phyloP scores from a whole-genome alignment of 805 yeast genomes.

The Scheffersomyces amazonensis region DNA sequence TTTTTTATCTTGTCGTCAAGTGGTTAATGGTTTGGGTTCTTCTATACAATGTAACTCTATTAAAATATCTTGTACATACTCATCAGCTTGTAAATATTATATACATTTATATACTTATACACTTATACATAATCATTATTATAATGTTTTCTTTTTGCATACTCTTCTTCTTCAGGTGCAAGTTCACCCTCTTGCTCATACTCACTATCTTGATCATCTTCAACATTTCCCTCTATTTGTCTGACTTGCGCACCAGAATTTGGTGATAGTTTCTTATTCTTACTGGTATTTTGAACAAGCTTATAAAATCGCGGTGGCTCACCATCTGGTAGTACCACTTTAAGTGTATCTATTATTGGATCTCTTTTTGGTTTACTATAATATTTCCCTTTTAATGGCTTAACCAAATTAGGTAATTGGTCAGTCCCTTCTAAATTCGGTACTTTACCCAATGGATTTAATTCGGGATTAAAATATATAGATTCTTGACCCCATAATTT shows the following conservation, averaged over 20 bases:
- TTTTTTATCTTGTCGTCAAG: no score
- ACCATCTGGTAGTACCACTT: conserved; percentile 36
- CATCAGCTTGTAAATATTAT: conserved; percentile 2
- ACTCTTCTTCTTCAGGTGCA: not conserved
- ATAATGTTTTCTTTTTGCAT: not conserved
- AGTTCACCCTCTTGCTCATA: conserved; percentile 3
- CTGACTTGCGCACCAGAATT: no score
- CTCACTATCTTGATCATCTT: conserved; percentile 4
- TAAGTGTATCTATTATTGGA: conserved; percentile 21
- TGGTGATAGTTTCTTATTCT: no score
- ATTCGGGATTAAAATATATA: conserved; percentile 62
- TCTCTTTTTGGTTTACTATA: conserved; percentile 18
- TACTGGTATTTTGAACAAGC: conserved; percentile 29
- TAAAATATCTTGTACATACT: not conserved
- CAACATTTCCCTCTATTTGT: no score
- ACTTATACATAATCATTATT: not conserved
- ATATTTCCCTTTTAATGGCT: conserved; percentile 21
- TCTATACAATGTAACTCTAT: not conserved
- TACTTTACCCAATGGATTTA: conserved; percentile 59
- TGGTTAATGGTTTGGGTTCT: not conserved
- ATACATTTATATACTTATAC: no score
- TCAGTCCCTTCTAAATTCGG: conserved; percentile 30
- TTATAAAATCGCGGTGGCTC: conserved; percentile 48
- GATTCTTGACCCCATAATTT: conserved; percentile 46
- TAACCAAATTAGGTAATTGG: conserved; percentile 24